These are phyloP conservation scores for Verticillium longisporum DNA, from an alignment of 2,329 filamentous ascomycete genomes.

Conservation along the genomic window DNA sequence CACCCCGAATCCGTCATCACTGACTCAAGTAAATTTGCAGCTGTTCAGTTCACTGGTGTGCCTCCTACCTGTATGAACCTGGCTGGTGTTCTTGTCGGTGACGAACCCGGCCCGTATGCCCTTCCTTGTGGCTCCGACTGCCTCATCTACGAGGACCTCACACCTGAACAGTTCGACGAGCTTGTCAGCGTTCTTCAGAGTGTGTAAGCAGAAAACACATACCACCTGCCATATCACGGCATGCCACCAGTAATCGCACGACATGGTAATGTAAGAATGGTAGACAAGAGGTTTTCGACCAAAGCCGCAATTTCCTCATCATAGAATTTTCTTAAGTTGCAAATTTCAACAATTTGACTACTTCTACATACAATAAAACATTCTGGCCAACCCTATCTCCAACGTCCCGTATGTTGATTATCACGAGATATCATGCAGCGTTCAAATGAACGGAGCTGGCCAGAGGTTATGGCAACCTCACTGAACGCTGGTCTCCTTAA, in stretches of 20 bases:
- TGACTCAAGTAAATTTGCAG: background rate
- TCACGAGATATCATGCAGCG: too few species aligned
- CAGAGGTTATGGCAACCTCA: background rate
- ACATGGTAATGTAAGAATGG: too few species aligned
- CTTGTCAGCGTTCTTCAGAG: background rate
- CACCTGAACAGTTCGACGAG: conserved; percentile 20
- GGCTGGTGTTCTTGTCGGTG: conserved; percentile 12
- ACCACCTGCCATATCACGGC: too few species aligned
- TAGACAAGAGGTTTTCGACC: too few species aligned
- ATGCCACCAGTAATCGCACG: too few species aligned
- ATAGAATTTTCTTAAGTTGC: too few species aligned
- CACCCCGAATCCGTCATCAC: background rate
- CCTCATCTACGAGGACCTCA: conserved; percentile 11
- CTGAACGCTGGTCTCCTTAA: background rate
- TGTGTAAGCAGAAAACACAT: background rate
- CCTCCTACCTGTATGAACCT: conserved; percentile 16
- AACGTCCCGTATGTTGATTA: too few species aligned
- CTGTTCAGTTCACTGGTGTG: conserved; percentile 4
- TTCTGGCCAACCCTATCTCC: too few species aligned
- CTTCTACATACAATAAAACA: too few species aligned
- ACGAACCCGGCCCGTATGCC: conserved; percentile 8
- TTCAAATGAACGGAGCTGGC: too few species aligned
- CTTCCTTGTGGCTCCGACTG: conserved; percentile 14
- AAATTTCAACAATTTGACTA: too few species aligned
- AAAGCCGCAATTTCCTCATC: too few species aligned